Conservation (phyloP, 208 protist genomes). For the Leishmania tarentolae region DNA sequence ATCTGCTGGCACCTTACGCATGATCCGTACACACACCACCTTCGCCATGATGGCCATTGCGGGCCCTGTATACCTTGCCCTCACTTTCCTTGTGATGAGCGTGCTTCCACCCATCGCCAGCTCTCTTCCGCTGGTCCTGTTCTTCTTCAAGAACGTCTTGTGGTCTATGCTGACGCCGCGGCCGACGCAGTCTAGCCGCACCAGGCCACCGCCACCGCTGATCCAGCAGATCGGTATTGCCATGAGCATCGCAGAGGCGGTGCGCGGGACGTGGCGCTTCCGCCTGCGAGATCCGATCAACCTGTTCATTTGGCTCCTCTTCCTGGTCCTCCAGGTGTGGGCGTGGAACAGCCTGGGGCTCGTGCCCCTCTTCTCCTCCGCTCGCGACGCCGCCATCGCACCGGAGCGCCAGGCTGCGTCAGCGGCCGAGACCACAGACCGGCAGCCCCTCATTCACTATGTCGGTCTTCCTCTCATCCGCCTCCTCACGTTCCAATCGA, state of each 20-base stretch:
- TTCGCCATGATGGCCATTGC: constrained; percentile 49
- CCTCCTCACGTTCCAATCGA: constrained; percentile 16
- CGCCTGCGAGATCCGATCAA: constrained; percentile 62
- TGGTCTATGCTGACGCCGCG: constrained; percentile 47
- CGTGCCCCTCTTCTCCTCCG: constrained; percentile 34
- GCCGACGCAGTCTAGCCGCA: constrained; percentile 52
- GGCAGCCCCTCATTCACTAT: constrained; percentile 15
- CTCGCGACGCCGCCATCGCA: not conserved
- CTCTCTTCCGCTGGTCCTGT: constrained; percentile 46
- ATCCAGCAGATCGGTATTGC: constrained; percentile 36
- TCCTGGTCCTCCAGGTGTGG: constrained; percentile 51
- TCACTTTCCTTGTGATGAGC: constrained; percentile 31
- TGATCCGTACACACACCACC: constrained; percentile 44
- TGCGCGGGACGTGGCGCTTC: constrained; percentile 62
- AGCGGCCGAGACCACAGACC: not conserved
- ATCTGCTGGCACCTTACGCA: constrained; percentile 47
- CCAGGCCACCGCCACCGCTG: constrained; percentile 13
- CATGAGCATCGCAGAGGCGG: constrained; percentile 46
- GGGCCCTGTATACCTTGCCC: constrained; percentile 38
- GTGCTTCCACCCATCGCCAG: constrained; percentile 59
- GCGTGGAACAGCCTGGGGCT: constrained; percentile 61
- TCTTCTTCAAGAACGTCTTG: constrained; percentile 70
- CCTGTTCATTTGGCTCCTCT: constrained; percentile 42
- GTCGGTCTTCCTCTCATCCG: constrained; percentile 25
- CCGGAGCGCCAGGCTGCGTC: not conserved